Conservation (phyloP, 768 basidiomycete genomes). For the Boletus subcaerulescens region DNA sequence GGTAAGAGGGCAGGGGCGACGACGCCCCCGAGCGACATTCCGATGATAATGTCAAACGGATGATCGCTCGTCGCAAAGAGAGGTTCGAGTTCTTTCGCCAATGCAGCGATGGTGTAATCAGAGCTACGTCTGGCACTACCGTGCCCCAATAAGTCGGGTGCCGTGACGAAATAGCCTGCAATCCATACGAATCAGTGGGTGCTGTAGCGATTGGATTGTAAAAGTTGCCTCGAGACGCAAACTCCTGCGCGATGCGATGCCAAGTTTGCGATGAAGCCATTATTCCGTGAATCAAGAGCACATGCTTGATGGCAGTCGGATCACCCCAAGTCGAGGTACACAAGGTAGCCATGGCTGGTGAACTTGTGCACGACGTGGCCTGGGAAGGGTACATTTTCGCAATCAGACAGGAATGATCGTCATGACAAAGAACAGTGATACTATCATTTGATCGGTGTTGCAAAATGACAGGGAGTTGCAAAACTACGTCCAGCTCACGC, state of each 20-base stretch:
- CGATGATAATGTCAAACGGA: constrained; percentile 15
- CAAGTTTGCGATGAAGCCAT: constrained; percentile 11
- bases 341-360: neutral
- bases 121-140: constrained; percentile 5
- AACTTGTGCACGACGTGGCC: too few relatives aligned
- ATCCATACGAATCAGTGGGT: neutral
- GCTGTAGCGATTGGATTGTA: neutral
- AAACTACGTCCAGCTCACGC: too few relatives aligned
- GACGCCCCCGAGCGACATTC: constrained; percentile 21
- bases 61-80: constrained; percentile 1
- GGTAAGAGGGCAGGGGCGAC: constrained; percentile 12
- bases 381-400: neutral
- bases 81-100: constrained; percentile 13
- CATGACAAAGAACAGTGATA: neutral
- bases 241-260: constrained; percentile 11
- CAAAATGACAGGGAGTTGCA: too few relatives aligned
- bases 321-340: constrained; percentile 17
- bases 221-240: constrained; percentile 17
- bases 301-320: constrained; percentile 14
- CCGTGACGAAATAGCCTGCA: constrained; percentile 24
- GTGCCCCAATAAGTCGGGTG: constrained; percentile 26
- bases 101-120: constrained; percentile 11
- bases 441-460: too few relatives aligned
- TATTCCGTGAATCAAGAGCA: constrained; percentile 22
- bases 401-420: neutral